Evolutionary conservation across 2,329 filamentous ascomycete species (phyloP).

Genomic region (Fusarium floridanum): DNA sequence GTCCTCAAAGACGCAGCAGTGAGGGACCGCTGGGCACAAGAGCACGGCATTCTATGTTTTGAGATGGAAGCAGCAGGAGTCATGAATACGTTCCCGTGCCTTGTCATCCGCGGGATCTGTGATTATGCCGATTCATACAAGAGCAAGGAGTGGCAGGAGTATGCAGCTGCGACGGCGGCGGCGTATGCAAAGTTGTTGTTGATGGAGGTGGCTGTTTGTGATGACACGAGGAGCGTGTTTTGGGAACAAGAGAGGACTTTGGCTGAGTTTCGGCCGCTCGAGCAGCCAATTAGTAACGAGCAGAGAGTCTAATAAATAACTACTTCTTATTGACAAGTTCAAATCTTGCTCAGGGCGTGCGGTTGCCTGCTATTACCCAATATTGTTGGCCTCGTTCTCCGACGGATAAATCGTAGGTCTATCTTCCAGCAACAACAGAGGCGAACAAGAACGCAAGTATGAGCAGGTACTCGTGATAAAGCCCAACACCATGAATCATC

Average conservation of each 20-base stretch:
- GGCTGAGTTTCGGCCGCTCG: not conserved
- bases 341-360: not conserved
- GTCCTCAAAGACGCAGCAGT: not conserved
- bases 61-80: slow-evolving; percentile 49
- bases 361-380: not conserved
- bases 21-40: not conserved
- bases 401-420: too few species aligned
- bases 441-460: too few species aligned
- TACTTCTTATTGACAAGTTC: not conserved
- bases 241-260: not conserved
- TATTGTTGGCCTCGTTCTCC: not conserved
- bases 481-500: too few species aligned
- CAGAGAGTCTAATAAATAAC: not conserved
- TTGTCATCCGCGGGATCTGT: slow-evolving; percentile 53
- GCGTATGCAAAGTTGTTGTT: not conserved
- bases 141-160: slow-evolving; percentile 51
- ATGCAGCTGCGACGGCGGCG: slow-evolving; percentile 51
- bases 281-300: not conserved
- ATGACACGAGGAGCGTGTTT: not conserved
- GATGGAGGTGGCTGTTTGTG: not conserved
- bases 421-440: too few species aligned
- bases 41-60: slow-evolving; percentile 28
- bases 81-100: slow-evolving; percentile 41
- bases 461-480: too few species aligned
- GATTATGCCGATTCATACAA: slow-evolving; percentile 56